Base-by-base conservation (phyloP, 164 flowering plant genomes). In the grape (Vitis vinifera) region DNA sequence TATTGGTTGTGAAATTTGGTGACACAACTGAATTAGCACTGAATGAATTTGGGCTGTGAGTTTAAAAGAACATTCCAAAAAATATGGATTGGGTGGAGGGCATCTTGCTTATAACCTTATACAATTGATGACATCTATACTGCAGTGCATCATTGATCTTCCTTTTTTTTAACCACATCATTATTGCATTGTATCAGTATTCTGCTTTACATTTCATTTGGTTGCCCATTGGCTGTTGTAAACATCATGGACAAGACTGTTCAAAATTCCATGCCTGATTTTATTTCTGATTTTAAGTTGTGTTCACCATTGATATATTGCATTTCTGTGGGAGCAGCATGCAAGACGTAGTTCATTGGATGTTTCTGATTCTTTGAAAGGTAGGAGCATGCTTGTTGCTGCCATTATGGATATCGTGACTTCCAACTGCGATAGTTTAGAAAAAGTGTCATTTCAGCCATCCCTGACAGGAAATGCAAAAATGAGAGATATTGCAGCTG, bases 351-450 rank as follows among this genome's bases (percentile, higher is more conserved):
- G 84, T 83, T 89, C 91, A 74, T 79, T 91, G 70, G 89, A 85
- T 81, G 67, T 73, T 80, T 81, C 83, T 82, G 90, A 90, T 84
- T 75, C 85, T 78, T 86, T 85, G 81, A 91, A 86, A 89, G 99
- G 98, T 70, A 88, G 91, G 83, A 93, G 98, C 89, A 96, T 96
- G 99, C 97, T 93, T 63, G 89, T 96, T 68, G 88, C 98, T 66
- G 92, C 99, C 66, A 90, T 96, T 31, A 93, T 96, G 99, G 98
- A 96, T 66, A 83, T 93, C 49, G 91, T 96, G 68, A 95, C 99
- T 63, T 87, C 98, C 72, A 85, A 82, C 71, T 87, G 91, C 80
- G 97, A 93, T 52, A 80, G 79, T 68, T 30, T 80, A 60, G 93
- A 90, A 13, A 84, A 69, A 72, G 71, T 67, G 37, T 78, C 78